Evolutionary conservation across 2,329 filamentous ascomycete genomes (phyloP).

Genomic region (Phoma herbarum): DNA sequence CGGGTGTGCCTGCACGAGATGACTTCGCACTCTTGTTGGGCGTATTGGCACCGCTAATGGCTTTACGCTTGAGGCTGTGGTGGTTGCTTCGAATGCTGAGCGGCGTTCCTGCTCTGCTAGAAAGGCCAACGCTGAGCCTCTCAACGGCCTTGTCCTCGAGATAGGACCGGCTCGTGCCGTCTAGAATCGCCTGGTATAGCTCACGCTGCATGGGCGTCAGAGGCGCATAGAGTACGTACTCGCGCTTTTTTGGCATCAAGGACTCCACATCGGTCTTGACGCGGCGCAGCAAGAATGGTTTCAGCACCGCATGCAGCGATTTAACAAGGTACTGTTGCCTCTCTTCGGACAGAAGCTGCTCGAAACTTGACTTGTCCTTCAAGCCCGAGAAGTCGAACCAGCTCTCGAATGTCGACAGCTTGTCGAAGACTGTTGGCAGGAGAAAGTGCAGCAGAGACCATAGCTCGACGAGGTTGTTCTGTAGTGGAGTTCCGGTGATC

Average conservation of each 20-base stretch:
- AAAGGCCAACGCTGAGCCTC: constrained; percentile 60
- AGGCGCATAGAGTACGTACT: constrained; percentile 94
- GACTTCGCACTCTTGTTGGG: constrained; percentile 77
- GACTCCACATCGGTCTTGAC: constrained; percentile 94
- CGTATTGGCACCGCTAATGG: constrained; percentile 54
- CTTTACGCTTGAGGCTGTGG: constrained; percentile 67
- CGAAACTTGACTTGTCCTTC: constrained; percentile 80
- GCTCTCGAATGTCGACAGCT: constrained; percentile 89
- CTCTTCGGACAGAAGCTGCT: constrained; percentile 80
- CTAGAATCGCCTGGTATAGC: constrained; percentile 79
- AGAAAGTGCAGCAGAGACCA: constrained; percentile 97
- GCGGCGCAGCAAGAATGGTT: constrained; percentile 85
- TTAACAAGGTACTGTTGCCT: constrained; percentile 80
- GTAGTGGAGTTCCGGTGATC: constrained; percentile 92
- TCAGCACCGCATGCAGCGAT: constrained; percentile 91
- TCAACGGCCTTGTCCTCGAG: constrained; percentile 82
- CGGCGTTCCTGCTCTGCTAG: constrained; percentile 59
- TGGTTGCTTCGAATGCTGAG: constrained; percentile 55
- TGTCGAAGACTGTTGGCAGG: constrained; percentile 89
- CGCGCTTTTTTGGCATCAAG: constrained; percentile 91
- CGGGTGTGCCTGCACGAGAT: constrained; percentile 77
- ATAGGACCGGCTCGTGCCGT: constrained; percentile 60
- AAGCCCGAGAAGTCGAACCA: constrained; percentile 98
- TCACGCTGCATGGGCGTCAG: constrained; percentile 91
- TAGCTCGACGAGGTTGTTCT: constrained; percentile 93